Percentiles rank a stretch among this genome's conserved stretches.
Conservation (phyloP, 208 protist genomes). For the Trypanosoma brucei region DNA sequence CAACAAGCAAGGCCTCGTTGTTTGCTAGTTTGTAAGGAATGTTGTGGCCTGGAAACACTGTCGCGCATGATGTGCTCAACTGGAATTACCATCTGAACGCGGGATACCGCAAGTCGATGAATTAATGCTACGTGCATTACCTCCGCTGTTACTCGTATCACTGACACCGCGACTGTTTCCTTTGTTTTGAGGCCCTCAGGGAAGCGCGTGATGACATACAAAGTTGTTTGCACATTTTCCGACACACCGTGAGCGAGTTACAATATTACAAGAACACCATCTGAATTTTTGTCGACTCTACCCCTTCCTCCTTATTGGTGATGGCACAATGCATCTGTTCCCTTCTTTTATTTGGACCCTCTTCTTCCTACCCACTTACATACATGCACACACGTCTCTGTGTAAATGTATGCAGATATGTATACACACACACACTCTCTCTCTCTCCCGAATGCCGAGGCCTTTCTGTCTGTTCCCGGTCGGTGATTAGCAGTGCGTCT, state of each 20-base stretch:
- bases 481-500: conserved; percentile 5
- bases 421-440: background rate
- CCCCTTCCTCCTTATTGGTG: background rate
- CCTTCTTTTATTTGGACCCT: no score
- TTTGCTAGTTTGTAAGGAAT: no score
- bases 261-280: conserved; percentile 2
- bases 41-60: background rate
- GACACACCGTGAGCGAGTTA: conserved; percentile 15
- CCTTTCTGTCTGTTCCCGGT: background rate
- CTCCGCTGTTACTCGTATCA: conserved; percentile 29
- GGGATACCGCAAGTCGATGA: conserved; percentile 15
- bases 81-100: conserved; percentile 17
- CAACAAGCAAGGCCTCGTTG: no score
- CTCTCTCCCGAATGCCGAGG: background rate
- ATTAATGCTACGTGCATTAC: conserved; percentile 23
- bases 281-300: background rate
- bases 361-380: no score
- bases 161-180: conserved; percentile 16
- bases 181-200: background rate
- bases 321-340: no score
- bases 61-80: background rate
- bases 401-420: no score
- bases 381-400: no score
- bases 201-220: background rate
- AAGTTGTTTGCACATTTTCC: conserved; percentile 18